phyloP scores from a whole-genome alignment of 306 rosid genomes.

The Luffa aegyptiaca region DNA sequence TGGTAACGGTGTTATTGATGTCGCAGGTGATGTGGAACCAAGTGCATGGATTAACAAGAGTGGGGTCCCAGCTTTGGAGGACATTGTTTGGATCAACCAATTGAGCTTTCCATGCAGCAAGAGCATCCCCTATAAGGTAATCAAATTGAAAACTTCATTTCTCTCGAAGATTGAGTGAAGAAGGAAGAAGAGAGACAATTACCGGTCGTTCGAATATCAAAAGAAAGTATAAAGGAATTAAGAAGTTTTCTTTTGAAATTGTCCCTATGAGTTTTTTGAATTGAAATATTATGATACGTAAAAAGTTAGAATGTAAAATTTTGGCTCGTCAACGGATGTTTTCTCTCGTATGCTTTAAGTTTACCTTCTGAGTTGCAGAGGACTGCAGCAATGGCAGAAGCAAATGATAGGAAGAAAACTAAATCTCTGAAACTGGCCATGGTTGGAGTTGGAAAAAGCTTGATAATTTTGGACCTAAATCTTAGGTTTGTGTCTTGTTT shows the following conservation, averaged over 20 bases:
- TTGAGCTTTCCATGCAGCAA: conserved; percentile 8
- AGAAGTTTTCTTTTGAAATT: too few relatives aligned
- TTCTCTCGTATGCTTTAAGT: background rate
- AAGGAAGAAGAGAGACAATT: too few relatives aligned
- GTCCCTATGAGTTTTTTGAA: background rate
- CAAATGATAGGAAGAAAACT: conserved; percentile 6
- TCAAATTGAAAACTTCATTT: background rate
- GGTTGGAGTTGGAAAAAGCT: background rate
- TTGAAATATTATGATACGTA: too few relatives aligned
- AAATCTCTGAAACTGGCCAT: background rate
- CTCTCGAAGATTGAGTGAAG: too few relatives aligned
- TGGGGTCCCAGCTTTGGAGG: conserved; percentile 27
- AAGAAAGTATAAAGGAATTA: too few relatives aligned
- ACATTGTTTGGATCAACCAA: conserved; percentile 17
- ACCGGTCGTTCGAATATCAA: too few relatives aligned
- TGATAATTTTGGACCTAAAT: background rate
- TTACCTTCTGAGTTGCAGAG: conserved; percentile 19
- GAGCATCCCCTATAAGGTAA: conserved; percentile 12
- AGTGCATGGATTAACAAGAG: conserved; percentile 17
- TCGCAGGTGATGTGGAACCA: conserved; percentile 24
- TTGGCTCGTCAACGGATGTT: too few relatives aligned
- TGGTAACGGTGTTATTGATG: background rate
- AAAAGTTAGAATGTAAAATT: too few relatives aligned
- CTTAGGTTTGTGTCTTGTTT: background rate
- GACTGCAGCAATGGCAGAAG: conserved; percentile 15